Evolutionary conservation across 495 filamentous ascomycete genomes (phyloP).

Genomic region (Wilcoxina mikolae): DNA sequence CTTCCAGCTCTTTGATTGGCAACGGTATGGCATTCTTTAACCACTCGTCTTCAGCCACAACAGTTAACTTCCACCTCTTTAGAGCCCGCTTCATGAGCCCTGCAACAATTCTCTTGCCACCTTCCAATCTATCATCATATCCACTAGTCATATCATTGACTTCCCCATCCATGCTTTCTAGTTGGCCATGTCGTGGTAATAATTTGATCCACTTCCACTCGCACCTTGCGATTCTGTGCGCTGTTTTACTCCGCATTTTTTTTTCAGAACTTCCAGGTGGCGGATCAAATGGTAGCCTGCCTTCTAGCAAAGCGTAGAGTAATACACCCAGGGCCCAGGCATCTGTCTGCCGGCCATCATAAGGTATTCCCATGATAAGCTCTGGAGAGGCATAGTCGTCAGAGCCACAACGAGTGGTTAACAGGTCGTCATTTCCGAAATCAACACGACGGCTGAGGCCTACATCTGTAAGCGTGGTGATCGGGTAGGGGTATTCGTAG

Average conservation of each 20-base stretch:
- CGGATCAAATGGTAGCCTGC: slow-evolving; percentile 80
- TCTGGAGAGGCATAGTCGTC: slow-evolving; percentile 97
- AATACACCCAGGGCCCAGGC: slow-evolving; percentile 91
- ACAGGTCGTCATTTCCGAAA: slow-evolving; percentile 47
- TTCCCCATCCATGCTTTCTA: slow-evolving; percentile 31
- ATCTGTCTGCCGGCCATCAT: slow-evolving; percentile 84
- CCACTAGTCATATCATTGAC: slow-evolving; percentile 41
- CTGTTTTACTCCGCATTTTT: slow-evolving; percentile 59
- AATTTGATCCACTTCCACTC: slow-evolving; percentile 91
- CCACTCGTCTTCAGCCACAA: slow-evolving; percentile 59
- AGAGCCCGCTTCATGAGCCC: slow-evolving; percentile 65
- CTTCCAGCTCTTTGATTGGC: slow-evolving; percentile 51
- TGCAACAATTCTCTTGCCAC: slow-evolving; percentile 67
- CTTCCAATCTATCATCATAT: slow-evolving; percentile 50
- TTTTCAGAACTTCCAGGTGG: slow-evolving; percentile 56
- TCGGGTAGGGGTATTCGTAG: slow-evolving; percentile 51
- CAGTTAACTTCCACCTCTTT: slow-evolving; percentile 55
- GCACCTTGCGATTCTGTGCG: slow-evolving; percentile 81
- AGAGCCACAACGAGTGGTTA: slow-evolving; percentile 81
- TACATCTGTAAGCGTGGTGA: slow-evolving; percentile 80
- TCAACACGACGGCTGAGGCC: slow-evolving; percentile 70
- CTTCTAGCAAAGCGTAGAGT: slow-evolving; percentile 86
- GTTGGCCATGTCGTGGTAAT: slow-evolving; percentile 33
- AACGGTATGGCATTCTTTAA: slow-evolving; percentile 58
- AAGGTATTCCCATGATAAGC: slow-evolving; percentile 84